phyloP scores from a whole-genome alignment of 164 flowering plant genomes.

The Magnolia kwangsiensis region DNA sequence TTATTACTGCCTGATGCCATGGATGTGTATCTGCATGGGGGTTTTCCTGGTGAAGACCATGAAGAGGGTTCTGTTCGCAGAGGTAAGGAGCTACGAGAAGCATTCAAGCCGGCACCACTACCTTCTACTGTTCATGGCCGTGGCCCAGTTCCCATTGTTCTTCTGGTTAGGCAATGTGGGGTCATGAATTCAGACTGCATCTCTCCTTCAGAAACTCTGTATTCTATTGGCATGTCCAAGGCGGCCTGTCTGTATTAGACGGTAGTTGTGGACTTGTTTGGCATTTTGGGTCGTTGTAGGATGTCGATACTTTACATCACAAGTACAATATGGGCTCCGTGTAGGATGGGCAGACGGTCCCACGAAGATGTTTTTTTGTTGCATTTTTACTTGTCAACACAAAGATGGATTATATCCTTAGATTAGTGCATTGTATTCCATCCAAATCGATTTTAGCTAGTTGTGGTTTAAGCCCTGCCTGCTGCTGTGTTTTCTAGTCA shows the following conservation, averaged over 20 bases:
- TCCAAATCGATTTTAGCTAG: background rate
- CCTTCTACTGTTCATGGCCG: slow-evolving; percentile 35
- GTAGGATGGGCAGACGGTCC: background rate
- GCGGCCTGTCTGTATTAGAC: background rate
- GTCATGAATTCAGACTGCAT: background rate
- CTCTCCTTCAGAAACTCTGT: background rate
- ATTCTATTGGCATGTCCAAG: background rate
- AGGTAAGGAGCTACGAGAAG: slow-evolving; percentile 30
- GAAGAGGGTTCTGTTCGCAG: slow-evolving; percentile 42
- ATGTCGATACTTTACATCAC: background rate
- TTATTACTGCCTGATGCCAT: slow-evolving; percentile 34
- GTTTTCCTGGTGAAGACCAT: slow-evolving; percentile 43
- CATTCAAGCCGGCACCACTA: slow-evolving; percentile 38
- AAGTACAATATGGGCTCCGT: background rate
- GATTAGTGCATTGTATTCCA: background rate
- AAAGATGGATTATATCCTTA: background rate
- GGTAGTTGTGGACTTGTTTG: background rate
- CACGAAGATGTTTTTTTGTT: background rate
- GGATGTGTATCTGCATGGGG: slow-evolving; percentile 47
- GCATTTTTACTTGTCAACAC: background rate
- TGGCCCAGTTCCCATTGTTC: slow-evolving; percentile 45
- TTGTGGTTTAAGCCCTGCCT: background rate
- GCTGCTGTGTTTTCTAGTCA: background rate
- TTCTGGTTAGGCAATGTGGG: slow-evolving; percentile 40
- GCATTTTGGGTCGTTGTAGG: background rate